These are phyloP conservation scores for Populus alba DNA, from an alignment of 345 rosid genomes.

Conservation along the genomic window DNA sequence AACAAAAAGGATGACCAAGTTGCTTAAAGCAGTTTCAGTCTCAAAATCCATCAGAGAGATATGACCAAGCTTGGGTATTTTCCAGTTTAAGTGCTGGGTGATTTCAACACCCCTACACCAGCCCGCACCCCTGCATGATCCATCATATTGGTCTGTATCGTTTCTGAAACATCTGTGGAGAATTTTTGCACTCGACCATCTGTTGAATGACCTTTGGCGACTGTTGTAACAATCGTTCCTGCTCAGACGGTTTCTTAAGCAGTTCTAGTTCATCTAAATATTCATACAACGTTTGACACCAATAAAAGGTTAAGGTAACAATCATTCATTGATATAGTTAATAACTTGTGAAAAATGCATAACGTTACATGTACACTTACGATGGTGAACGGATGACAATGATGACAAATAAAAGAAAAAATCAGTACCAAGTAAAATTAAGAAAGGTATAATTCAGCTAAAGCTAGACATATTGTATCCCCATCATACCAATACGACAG, in stretches of 20 bases:
- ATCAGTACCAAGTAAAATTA: background rate
- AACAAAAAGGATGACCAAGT: background rate
- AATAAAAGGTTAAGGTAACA: constrained; percentile 19
- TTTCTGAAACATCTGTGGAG: background rate
- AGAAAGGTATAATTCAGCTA: background rate
- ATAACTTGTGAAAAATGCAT: background rate
- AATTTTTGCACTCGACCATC: background rate
- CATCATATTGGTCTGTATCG: background rate
- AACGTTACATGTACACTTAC: background rate
- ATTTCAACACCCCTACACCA: background rate
- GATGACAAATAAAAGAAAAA: background rate
- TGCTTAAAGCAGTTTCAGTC: background rate
- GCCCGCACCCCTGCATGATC: background rate
- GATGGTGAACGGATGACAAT: background rate
- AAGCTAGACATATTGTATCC: background rate
- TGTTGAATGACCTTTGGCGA: constrained; percentile 14
- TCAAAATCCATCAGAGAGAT: background rate
- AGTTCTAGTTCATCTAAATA: constrained; percentile 18
- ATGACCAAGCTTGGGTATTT: background rate
- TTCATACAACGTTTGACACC: constrained; percentile 17
- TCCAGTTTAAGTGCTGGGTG: background rate
- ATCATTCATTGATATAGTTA: background rate
- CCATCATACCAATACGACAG: background rate
- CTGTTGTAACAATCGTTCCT: constrained; percentile 16
- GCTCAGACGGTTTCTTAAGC: constrained; percentile 28